Conservation (phyloP, 768 basidiomycete species). For the Phanerodontia chrysosporium region DNA sequence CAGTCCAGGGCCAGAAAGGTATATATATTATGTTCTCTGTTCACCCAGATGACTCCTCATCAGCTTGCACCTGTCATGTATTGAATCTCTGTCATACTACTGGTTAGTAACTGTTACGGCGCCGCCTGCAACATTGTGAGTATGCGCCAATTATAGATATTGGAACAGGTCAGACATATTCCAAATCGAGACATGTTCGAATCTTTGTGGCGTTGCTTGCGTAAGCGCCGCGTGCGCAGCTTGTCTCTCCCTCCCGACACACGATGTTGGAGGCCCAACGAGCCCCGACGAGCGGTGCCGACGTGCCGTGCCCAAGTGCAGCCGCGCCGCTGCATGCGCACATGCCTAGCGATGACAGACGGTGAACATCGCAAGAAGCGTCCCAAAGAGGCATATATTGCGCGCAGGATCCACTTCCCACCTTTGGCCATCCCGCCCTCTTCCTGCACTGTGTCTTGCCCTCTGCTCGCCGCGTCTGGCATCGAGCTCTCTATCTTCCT, state of each 20-base stretch:
- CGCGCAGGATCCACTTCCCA: neutral
- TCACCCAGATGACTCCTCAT: too few relatives aligned
- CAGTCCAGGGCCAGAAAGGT: neutral
- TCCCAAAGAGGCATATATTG: neutral
- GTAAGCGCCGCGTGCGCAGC: neutral
- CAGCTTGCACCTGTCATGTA: too few relatives aligned
- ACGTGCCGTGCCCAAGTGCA: neutral
- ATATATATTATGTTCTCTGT: neutral
- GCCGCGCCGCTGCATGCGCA: neutral
- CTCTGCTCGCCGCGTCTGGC: neutral
- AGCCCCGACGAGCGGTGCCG: too few relatives aligned
- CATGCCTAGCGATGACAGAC: neutral
- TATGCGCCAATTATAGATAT: neutral
- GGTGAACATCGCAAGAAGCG: neutral
- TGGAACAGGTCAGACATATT: neutral
- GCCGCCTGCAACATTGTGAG: too few relatives aligned
- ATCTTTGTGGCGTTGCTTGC: neutral
- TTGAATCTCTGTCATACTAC: too few relatives aligned
- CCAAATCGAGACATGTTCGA: neutral
- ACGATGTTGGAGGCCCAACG: too few relatives aligned
- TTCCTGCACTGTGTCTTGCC: neutral
- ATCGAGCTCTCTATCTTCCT: neutral
- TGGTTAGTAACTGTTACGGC: too few relatives aligned
- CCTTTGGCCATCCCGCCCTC: neutral
- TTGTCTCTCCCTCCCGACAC: neutral